These are phyloP conservation scores for Cymbopogon flexuosus DNA, from an alignment of 202 grass and related monocot species.

Conservation along the genomic window DNA sequence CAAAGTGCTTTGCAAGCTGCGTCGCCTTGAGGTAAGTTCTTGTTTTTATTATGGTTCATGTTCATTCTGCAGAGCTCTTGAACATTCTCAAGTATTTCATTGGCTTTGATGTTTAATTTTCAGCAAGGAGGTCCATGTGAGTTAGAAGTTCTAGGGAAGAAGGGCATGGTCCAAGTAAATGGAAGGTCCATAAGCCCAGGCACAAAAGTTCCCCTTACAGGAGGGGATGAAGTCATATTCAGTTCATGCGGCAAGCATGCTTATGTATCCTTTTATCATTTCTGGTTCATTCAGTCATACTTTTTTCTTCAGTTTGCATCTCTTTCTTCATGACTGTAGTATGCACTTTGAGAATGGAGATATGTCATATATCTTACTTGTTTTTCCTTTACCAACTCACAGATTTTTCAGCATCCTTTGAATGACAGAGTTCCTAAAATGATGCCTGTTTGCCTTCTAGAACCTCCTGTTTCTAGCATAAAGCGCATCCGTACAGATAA, in stretches of 20 bases:
- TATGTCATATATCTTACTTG: slow-evolving; percentile 17
- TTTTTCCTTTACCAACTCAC: slow-evolving; percentile 33
- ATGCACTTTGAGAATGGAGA: slow-evolving; percentile 9
- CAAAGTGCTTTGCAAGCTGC: slow-evolving; percentile 83
- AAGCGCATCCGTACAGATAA: slow-evolving; percentile 63
- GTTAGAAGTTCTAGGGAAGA: slow-evolving; percentile 87
- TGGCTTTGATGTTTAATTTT: slow-evolving; percentile 34
- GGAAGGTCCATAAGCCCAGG: slow-evolving; percentile 50
- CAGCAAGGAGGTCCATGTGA: slow-evolving; percentile 58
- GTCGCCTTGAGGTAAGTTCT: slow-evolving; percentile 54
- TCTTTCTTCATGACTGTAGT: slow-evolving; percentile 12
- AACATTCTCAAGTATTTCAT: slow-evolving; percentile 24
- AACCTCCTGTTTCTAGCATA: slow-evolving; percentile 39
- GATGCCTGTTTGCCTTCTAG: slow-evolving; percentile 39
- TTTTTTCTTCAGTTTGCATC: slow-evolving; percentile 29
- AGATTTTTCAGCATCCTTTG: slow-evolving; percentile 97
- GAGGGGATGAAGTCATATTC: slow-evolving; percentile 92
- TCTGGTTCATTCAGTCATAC: slow-evolving; percentile 21
- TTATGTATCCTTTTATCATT: slow-evolving; percentile 70
- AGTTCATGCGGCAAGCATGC: slow-evolving; percentile 71
- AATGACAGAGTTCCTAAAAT: slow-evolving; percentile 57
- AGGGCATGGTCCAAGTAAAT: slow-evolving; percentile 72
- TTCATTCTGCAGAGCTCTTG: slow-evolving; percentile 3
- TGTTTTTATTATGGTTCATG: slow-evolving; percentile 21
- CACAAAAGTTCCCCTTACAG: slow-evolving; percentile 56